These are phyloP conservation scores for Chaetomium globosum DNA, from an alignment of 2,329 filamentous ascomycete species.

Conservation along the genomic window DNA sequence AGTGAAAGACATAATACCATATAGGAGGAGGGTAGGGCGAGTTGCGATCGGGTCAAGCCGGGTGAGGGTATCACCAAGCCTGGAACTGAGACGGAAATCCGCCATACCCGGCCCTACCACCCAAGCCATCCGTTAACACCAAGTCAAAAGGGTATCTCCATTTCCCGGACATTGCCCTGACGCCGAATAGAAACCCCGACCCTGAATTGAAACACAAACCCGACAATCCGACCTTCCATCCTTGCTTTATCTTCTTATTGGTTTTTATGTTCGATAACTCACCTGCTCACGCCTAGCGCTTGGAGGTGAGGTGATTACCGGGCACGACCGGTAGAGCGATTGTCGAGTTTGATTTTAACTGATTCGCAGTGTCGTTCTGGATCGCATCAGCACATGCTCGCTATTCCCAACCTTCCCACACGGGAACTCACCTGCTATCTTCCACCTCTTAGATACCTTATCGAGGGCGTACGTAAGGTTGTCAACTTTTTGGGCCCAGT, in stretches of 20 bases:
- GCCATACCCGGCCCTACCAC: not conserved
- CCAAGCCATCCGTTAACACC: constrained; percentile 1
- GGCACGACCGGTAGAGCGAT: constrained; percentile 20
- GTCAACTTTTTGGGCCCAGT: constrained; percentile 37
- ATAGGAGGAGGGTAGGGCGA: not conserved
- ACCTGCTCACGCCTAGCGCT: not conserved
- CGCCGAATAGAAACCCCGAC: constrained; percentile 9
- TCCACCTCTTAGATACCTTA: constrained; percentile 37
- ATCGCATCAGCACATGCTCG: not conserved
- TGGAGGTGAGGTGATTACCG: not conserved
- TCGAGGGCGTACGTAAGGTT: constrained; percentile 34
- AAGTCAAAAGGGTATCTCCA: constrained; percentile 20
- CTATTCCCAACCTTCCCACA: not conserved
- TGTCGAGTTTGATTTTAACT: constrained; percentile 31
- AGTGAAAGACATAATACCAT: constrained; percentile 3
- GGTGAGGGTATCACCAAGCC: not conserved
- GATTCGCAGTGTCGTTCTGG: constrained; percentile 31
- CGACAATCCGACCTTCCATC: not conserved
- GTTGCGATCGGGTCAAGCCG: not conserved
- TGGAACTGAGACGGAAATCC: not conserved
- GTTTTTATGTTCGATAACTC: not conserved
- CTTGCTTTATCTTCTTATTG: not conserved
- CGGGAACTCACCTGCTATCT: constrained; percentile 36
- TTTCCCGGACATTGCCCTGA: not conserved
- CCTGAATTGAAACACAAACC: not conserved